Conservation (phyloP, 2,329 filamentous ascomycete genomes). For the Chrysoporthe austroafricana region DNA sequence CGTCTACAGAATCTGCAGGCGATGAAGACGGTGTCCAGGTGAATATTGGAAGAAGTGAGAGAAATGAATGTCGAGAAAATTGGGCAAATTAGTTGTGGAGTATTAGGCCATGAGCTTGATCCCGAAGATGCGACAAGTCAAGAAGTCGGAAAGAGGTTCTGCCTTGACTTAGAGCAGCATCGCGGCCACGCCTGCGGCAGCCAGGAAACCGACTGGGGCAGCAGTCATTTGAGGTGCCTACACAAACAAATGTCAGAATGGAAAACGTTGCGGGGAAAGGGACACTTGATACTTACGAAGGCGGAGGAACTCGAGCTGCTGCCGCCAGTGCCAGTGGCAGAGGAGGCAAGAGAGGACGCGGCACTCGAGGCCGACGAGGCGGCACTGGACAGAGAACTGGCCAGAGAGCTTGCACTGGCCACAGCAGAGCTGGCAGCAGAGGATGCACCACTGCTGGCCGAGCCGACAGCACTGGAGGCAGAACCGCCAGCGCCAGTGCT, state of each 20-base stretch:
- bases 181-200: conserved; percentile 53
- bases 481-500: conserved; percentile 32
- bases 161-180: conserved; percentile 49
- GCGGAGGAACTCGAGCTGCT: conserved; percentile 30
- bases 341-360: conserved; percentile 27
- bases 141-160: conserved; percentile 10
- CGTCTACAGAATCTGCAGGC: conserved; percentile 13
- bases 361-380: conserved; percentile 21
- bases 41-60: conserved; percentile 14
- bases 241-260: conserved; percentile 22
- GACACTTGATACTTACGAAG: conserved; percentile 33
- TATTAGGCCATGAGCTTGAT: conserved; percentile 19
- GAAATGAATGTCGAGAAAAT: conserved; percentile 22
- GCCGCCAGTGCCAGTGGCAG: conserved; percentile 30
- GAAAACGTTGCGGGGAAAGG: background rate
- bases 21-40: conserved; percentile 17
- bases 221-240: conserved; percentile 47
- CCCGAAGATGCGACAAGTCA: conserved; percentile 11
- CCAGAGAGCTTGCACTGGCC: conserved; percentile 26
- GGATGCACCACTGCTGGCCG: background rate
- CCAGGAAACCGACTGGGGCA: conserved; percentile 51
- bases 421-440: conserved; percentile 31
- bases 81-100: conserved; percentile 16
- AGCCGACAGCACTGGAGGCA: conserved; percentile 33
- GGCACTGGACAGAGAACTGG: conserved; percentile 33